Conservation (phyloP, 2,329 filamentous ascomycete species). For the Colletotrichum australisinense region DNA sequence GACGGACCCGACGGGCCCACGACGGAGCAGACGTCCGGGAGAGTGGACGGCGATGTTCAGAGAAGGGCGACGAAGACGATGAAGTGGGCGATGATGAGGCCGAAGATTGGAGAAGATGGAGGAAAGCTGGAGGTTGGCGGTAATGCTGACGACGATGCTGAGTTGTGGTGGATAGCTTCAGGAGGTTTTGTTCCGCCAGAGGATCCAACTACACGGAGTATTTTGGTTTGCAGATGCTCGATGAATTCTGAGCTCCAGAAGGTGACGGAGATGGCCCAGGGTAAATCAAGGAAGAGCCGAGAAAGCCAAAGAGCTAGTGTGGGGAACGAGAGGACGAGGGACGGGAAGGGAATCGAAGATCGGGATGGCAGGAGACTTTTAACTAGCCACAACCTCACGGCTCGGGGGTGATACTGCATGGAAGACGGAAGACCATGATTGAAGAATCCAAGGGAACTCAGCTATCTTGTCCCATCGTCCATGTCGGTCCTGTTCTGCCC, state of each 20-base stretch:
- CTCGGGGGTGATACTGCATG: background rate
- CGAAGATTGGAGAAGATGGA: background rate
- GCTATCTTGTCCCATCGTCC: background rate
- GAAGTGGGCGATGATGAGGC: background rate
- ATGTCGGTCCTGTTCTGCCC: background rate
- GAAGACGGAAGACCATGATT: background rate
- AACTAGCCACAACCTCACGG: background rate
- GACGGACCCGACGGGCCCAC: conserved; percentile 27
- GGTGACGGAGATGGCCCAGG: background rate
- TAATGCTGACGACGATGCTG: background rate
- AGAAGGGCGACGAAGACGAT: background rate
- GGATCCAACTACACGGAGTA: background rate
- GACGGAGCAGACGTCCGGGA: conserved; percentile 30
- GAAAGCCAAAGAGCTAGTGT: conserved; percentile 13
- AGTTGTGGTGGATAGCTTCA: background rate
- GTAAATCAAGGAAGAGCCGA: conserved; percentile 23
- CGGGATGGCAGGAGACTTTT: conserved; percentile 20
- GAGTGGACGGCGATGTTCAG: background rate
- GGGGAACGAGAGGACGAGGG: conserved; percentile 22
- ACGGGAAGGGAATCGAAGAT: conserved; percentile 15
- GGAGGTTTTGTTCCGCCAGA: conserved; percentile 33
- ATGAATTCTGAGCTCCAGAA: background rate
- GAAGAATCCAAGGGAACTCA: background rate
- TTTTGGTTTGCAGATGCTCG: background rate
- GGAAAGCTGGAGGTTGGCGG: background rate